Evolutionary conservation across 257 asterid species (phyloP).

Genomic region (Cinchona pubescens): DNA sequence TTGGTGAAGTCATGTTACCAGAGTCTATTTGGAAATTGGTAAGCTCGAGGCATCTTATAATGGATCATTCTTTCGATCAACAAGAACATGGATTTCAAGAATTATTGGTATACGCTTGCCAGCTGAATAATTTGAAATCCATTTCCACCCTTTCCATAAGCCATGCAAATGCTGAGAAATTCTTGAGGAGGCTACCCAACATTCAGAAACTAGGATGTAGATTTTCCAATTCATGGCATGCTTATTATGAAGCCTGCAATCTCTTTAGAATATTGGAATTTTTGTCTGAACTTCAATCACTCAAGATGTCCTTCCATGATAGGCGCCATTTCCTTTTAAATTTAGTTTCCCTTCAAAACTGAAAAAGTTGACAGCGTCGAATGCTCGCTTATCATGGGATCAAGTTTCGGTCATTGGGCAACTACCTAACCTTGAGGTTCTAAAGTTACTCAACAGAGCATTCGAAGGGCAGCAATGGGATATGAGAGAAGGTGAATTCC

Average conservation of each 20-base stretch:
- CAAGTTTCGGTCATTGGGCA: background rate
- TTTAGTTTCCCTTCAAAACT: background rate
- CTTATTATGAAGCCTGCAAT: no score
- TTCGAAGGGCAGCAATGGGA: background rate
- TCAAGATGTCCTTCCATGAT: background rate
- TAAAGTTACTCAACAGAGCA: background rate
- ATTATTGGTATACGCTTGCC: background rate
- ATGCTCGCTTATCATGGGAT: background rate
- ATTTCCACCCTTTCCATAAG: background rate
- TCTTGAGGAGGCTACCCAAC: background rate
- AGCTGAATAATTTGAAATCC: background rate
- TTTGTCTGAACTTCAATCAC: constrained; percentile 3
- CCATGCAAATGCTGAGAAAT: background rate
- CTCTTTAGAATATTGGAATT: background rate
- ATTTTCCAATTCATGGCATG: background rate
- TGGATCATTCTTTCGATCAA: background rate
- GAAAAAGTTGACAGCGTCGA: background rate
- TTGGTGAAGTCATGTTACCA: background rate
- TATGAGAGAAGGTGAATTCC: background rate
- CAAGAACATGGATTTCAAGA: background rate
- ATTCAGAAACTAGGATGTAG: background rate
- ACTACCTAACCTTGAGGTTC: constrained; percentile 12
- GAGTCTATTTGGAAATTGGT: background rate
- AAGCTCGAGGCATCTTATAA: background rate
- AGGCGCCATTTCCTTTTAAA: background rate